Conservation (phyloP, 2,329 filamentous ascomycete genomes). For the Chlorencoelia australis region DNA sequence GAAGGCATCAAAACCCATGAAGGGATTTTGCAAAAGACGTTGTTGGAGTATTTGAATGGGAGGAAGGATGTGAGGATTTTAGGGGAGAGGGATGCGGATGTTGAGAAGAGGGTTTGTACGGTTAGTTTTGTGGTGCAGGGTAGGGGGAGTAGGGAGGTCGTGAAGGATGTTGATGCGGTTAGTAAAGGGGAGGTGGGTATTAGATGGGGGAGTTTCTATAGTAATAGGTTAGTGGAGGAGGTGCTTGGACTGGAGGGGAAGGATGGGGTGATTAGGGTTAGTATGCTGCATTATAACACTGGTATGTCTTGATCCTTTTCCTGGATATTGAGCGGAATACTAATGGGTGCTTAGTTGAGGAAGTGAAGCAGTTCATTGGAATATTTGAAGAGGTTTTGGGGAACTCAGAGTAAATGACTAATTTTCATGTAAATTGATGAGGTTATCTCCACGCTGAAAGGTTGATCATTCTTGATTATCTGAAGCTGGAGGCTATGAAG, state of each 20-base stretch:
- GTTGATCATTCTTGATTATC: too few relatives aligned
- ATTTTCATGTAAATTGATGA: background rate
- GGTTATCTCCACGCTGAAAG: too few relatives aligned
- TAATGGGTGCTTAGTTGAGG: slow-evolving; percentile 36
- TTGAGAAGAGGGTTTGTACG: slow-evolving; percentile 46
- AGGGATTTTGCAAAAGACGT: slow-evolving; percentile 42
- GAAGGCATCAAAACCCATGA: slow-evolving; percentile 47
- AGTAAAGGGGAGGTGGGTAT: slow-evolving; percentile 46
- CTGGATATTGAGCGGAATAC: slow-evolving; percentile 7
- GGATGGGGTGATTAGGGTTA: slow-evolving; percentile 59
- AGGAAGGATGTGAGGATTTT: slow-evolving; percentile 46
- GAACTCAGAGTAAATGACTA: background rate
- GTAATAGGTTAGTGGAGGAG: slow-evolving; percentile 49
- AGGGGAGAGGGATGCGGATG: slow-evolving; percentile 42
- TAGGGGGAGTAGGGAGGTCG: slow-evolving; percentile 43
- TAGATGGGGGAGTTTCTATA: slow-evolving; percentile 61
- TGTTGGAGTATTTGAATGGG: slow-evolving; percentile 48
- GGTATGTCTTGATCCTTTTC: slow-evolving; percentile 33
- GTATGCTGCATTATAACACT: slow-evolving; percentile 65
- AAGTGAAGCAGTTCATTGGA: slow-evolving; percentile 42
- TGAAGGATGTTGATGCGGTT: slow-evolving; percentile 50
- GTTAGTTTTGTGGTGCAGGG: slow-evolving; percentile 57
- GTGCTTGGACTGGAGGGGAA: slow-evolving; percentile 46
- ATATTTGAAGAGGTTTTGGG: slow-evolving; percentile 35
- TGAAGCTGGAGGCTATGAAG: too few relatives aligned